A percentile compares a stretch with the other conserved stretches of the same genome.
Evolutionary conservation across 768 basidiomycete genomes (phyloP).

Genomic region (Lentinula boryana): DNA sequence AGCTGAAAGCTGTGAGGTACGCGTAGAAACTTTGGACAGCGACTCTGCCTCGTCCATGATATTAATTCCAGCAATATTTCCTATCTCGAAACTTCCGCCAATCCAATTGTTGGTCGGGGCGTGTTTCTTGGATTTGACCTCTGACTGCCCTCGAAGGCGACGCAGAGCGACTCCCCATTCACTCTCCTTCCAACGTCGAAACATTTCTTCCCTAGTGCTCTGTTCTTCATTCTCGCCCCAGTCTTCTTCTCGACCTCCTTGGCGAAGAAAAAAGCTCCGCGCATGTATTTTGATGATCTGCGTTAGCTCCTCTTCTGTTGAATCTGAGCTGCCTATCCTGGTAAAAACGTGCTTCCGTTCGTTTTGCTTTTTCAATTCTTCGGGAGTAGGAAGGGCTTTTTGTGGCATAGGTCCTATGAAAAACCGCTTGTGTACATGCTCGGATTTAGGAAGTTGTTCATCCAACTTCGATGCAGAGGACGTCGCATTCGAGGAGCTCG

Average conservation of each 20-base stretch:
- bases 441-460: not conserved
- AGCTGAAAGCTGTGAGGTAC: conserved; percentile 5
- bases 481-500: not conserved
- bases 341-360: conserved; percentile 17
- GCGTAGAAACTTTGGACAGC: conserved; percentile 10
- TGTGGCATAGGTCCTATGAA: conserved; percentile 80
- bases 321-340: conserved; percentile 14
- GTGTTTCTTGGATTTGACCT: conserved; percentile 21
- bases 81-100: conserved; percentile 73
- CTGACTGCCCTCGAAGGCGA: not conserved
- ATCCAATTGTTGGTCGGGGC: conserved; percentile 43
- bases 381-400: conserved; percentile 37
- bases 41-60: conserved; percentile 35
- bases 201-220: conserved; percentile 49
- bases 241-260: conserved; percentile 59
- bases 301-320: conserved; percentile 32
- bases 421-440: conserved; percentile 41
- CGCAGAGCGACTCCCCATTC: conserved; percentile 52
- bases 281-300: conserved; percentile 57
- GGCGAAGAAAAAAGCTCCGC: conserved; percentile 52
- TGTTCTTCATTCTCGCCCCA: conserved; percentile 57
- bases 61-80: conserved; percentile 67
- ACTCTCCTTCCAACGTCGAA: conserved; percentile 55
- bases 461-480: conserved; percentile 4
- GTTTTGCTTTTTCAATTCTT: conserved; percentile 25